Evolutionary conservation across 768 basidiomycete genomes (phyloP).

Genomic region (Dictyophora rubrovolvata): DNA sequence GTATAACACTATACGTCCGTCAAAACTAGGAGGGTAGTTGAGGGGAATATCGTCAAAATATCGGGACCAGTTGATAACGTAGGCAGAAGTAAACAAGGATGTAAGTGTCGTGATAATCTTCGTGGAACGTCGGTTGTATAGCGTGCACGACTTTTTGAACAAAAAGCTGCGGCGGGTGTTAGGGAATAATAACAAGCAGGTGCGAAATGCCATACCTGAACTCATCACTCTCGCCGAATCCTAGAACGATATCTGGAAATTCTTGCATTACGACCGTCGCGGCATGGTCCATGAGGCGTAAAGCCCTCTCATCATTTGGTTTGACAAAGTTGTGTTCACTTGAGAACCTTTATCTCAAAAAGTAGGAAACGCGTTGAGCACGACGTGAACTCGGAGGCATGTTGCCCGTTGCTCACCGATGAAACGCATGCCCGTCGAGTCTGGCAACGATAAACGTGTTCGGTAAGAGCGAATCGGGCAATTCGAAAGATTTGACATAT

Average conservation of each 20-base stretch:
- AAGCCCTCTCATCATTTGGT: slow-evolving; percentile 83
- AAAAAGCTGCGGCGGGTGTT: slow-evolving; percentile 59
- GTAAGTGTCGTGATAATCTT: slow-evolving; percentile 81
- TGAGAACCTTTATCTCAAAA: slow-evolving; percentile 55
- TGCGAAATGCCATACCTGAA: slow-evolving; percentile 62
- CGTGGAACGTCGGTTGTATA: slow-evolving; percentile 80
- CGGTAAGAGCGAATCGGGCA: slow-evolving; percentile 77
- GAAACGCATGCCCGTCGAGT: slow-evolving; percentile 89
- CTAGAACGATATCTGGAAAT: slow-evolving; percentile 75
- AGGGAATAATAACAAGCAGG: too few species aligned
- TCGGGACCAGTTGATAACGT: slow-evolving; percentile 74
- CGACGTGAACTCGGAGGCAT: not conserved
- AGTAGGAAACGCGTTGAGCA: too few species aligned
- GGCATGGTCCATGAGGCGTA: slow-evolving; percentile 87
- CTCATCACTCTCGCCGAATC: slow-evolving; percentile 95
- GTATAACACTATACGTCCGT: slow-evolving; percentile 80
- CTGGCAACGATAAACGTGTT: slow-evolving; percentile 78
- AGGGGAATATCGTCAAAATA: slow-evolving; percentile 70
- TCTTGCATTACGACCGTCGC: slow-evolving; percentile 74
- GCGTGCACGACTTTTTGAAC: slow-evolving; percentile 56
- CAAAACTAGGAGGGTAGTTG: slow-evolving; percentile 83
- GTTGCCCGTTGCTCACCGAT: slow-evolving; percentile 46
- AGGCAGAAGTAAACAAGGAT: slow-evolving; percentile 84
- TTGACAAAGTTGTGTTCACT: slow-evolving; percentile 75
- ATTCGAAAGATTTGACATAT: slow-evolving; percentile 84